phyloP scores from a whole-genome alignment of 768 basidiomycete genomes.

The Tricholoma furcatifolium region DNA sequence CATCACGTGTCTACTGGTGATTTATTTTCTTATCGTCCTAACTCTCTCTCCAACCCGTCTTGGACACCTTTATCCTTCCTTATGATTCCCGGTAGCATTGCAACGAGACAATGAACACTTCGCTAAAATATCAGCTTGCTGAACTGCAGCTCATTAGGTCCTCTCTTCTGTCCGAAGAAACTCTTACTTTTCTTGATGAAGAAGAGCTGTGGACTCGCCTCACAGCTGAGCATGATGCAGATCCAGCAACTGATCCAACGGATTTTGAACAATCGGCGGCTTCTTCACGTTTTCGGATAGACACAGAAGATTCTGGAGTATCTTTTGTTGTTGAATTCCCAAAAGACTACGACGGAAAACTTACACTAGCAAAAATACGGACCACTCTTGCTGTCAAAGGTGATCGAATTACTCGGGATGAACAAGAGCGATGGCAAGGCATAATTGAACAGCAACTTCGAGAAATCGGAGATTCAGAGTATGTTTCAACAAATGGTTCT shows the following conservation, averaged over 20 bases:
- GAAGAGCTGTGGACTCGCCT: conserved; percentile 16
- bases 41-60: no score
- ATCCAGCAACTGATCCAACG: conserved; percentile 9
- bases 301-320: conserved; percentile 21
- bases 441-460: conserved; percentile 35
- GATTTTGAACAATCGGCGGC: conserved; percentile 12
- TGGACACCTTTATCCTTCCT: no score
- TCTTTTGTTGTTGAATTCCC: conserved; percentile 36
- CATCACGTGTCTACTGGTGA: no score
- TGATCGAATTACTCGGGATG: conserved; percentile 39
- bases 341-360: conserved; percentile 9
- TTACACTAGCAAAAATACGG: conserved; percentile 4
- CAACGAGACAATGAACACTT: neutral
- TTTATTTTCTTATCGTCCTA: neutral
- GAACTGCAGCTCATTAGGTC: conserved; percentile 61
- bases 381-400: conserved; percentile 44
- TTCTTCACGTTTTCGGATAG: conserved; percentile 35
- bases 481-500: conserved; percentile 1
- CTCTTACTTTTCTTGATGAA: conserved; percentile 43
- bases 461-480: conserved; percentile 37
- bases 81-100: conserved; percentile 5
- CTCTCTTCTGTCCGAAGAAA: conserved; percentile 64
- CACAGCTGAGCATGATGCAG: neutral
- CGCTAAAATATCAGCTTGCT: conserved; percentile 27
- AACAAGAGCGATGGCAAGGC: conserved; percentile 50